Conservation (phyloP, 805 yeast species). For the Hanseniaspora clermontiae region DNA sequence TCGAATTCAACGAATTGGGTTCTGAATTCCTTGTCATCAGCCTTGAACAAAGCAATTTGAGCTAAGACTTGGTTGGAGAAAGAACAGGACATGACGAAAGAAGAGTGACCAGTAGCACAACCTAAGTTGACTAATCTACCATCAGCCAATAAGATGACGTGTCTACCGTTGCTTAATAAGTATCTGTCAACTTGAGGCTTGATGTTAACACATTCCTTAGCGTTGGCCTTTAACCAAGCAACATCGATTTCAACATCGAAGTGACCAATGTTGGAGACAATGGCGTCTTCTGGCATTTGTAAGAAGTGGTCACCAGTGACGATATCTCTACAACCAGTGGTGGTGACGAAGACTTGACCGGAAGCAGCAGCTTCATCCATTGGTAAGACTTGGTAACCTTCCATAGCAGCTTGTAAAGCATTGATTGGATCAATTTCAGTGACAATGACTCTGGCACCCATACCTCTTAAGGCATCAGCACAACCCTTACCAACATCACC, state of each 20-base stretch:
- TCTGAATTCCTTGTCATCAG: slow-evolving; percentile 70
- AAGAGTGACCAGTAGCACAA: slow-evolving; percentile 99
- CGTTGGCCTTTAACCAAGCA: slow-evolving; percentile 94
- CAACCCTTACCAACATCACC: slow-evolving; percentile 99
- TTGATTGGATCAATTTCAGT: slow-evolving; percentile 98
- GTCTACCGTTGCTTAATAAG: slow-evolving; percentile 79
- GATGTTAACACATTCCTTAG: slow-evolving; percentile 87
- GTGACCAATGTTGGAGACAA: slow-evolving; percentile 99
- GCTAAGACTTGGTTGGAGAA: slow-evolving; percentile 99
- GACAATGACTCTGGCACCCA: slow-evolving; percentile 98
- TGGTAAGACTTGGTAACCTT: slow-evolving; percentile 94
- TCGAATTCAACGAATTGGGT: slow-evolving; percentile 74
- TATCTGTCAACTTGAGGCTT: slow-evolving; percentile 99
- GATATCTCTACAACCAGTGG: slow-evolving; percentile 99
- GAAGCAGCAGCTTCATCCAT: slow-evolving; percentile 83
- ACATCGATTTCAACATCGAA: slow-evolving; percentile 98
- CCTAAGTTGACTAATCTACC: slow-evolving; percentile 99
- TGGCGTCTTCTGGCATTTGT: slow-evolving; percentile 97
- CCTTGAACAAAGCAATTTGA: slow-evolving; percentile 92
- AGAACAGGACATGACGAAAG: slow-evolving; percentile 98
- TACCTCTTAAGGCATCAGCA: slow-evolving; percentile 95
- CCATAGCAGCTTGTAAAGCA: slow-evolving; percentile 98
- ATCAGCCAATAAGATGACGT: slow-evolving; percentile 90
- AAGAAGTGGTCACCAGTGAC: slow-evolving; percentile 79
- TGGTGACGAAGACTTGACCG: slow-evolving; percentile 97